phyloP scores from a whole-genome alignment of 2,329 filamentous ascomycete species.

The Paecilomyces dactylethromorphus region DNA sequence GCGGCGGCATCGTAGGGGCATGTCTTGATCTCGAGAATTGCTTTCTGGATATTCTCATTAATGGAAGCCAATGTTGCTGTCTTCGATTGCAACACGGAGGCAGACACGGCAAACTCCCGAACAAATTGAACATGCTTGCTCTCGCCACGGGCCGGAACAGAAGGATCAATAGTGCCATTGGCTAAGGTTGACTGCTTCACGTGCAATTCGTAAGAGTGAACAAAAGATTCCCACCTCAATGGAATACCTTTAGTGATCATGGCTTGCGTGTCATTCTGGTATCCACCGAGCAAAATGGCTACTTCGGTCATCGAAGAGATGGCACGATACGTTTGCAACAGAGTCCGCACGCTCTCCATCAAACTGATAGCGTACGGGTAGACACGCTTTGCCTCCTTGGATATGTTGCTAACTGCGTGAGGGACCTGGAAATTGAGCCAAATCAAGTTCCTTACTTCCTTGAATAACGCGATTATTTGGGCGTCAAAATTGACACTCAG shows the following conservation, averaged over 20 bases:
- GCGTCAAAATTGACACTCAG: slow-evolving; percentile 93
- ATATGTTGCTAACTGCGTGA: slow-evolving; percentile 88
- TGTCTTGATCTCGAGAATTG: slow-evolving; percentile 72
- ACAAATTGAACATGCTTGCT: slow-evolving; percentile 97
- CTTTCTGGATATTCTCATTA: slow-evolving; percentile 73
- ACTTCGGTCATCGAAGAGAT: slow-evolving; percentile 84
- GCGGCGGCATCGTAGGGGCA: slow-evolving; percentile 76
- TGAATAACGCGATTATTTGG: slow-evolving; percentile 96
- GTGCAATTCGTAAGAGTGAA: slow-evolving; percentile 91
- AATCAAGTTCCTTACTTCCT: slow-evolving; percentile 90
- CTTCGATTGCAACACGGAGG: slow-evolving; percentile 83
- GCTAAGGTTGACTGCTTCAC: slow-evolving; percentile 58
- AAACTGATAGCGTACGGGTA: slow-evolving; percentile 97
- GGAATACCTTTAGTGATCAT: slow-evolving; percentile 83
- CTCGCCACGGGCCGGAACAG: slow-evolving; percentile 57
- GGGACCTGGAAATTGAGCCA: slow-evolving; percentile 95
- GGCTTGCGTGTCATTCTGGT: slow-evolving; percentile 81
- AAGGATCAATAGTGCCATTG: slow-evolving; percentile 53
- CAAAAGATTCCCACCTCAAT: slow-evolving; percentile 94
- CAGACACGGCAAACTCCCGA: slow-evolving; percentile 80
- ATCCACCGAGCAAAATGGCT: slow-evolving; percentile 78
- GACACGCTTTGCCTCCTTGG: slow-evolving; percentile 96
- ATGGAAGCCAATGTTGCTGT: slow-evolving; percentile 71
- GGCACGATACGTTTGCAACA: slow-evolving; percentile 77
- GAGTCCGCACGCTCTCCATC: slow-evolving; percentile 96